Conservation (phyloP, 1,284 basidiomycete genomes). For the Inonotus obliquus region DNA sequence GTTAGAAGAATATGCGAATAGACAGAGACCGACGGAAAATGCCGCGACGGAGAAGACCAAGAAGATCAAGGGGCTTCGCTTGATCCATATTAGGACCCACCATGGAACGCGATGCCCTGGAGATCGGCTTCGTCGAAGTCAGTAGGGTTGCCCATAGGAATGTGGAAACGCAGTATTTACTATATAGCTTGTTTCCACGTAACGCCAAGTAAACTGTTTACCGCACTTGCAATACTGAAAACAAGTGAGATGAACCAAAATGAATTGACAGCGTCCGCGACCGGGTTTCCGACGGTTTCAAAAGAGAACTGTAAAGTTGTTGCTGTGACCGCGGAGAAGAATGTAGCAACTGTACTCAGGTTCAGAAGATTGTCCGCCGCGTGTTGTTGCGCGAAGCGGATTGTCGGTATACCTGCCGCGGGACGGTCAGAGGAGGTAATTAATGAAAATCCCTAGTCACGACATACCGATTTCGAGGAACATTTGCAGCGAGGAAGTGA, state of each 20-base stretch:
- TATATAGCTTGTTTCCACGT: constrained; percentile 80
- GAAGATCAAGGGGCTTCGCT: constrained; percentile 69
- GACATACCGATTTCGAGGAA: constrained; percentile 66
- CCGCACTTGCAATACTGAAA: constrained; percentile 71
- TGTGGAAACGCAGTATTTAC: constrained; percentile 36
- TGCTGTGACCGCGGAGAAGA: constrained; percentile 73
- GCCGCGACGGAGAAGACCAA: constrained; percentile 68
- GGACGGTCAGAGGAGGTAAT: background rate
- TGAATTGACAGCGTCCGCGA: constrained; percentile 54
- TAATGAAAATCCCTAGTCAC: background rate
- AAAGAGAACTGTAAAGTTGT: constrained; percentile 68
- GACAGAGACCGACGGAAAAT: constrained; percentile 64
- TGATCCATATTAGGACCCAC: constrained; percentile 80
- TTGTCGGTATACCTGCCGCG: constrained; percentile 59
- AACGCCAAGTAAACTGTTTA: constrained; percentile 66
- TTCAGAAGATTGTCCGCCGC: constrained; percentile 65
- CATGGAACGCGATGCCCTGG: constrained; percentile 65
- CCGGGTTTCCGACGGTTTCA: constrained; percentile 27
- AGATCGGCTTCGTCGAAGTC: constrained; percentile 38
- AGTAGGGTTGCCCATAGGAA: background rate
- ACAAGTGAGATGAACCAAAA: constrained; percentile 74
- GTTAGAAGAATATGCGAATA: constrained; percentile 58
- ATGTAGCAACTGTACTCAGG: constrained; percentile 51
- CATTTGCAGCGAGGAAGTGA: constrained; percentile 56
- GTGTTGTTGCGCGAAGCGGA: constrained; percentile 70